These are phyloP conservation scores for Geosmithia morbida DNA, from an alignment of 2,329 filamentous ascomycete species.

Conservation along the genomic window DNA sequence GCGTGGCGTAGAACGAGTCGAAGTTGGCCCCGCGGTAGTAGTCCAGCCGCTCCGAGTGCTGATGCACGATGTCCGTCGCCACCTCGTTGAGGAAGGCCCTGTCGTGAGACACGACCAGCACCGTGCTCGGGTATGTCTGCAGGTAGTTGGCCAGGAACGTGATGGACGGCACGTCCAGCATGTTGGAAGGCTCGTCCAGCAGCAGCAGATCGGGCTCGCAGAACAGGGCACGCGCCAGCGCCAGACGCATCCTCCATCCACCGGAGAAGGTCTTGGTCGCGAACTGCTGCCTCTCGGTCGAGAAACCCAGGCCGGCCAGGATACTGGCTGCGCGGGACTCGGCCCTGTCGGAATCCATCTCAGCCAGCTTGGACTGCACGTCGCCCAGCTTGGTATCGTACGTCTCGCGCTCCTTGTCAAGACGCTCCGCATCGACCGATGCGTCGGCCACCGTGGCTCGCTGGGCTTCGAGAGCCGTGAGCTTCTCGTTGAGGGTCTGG, in stretches of 20 bases:
- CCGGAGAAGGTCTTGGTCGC: slow-evolving; percentile 97
- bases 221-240: slow-evolving; percentile 86
- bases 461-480: slow-evolving; percentile 65
- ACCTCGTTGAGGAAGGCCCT: slow-evolving; percentile 97
- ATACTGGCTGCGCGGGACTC: slow-evolving; percentile 93
- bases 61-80: slow-evolving; percentile 97
- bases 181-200: slow-evolving; percentile 98
- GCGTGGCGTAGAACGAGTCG: slow-evolving; percentile 92
- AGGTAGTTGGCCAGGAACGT: slow-evolving; percentile 96
- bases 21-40: slow-evolving; percentile 99
- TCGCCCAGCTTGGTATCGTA: slow-evolving; percentile 84
- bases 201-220: slow-evolving; percentile 92
- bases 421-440: slow-evolving; percentile 68
- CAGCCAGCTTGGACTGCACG: slow-evolving; percentile 78
- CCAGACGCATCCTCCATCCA: slow-evolving; percentile 98
- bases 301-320: slow-evolving; percentile 92
- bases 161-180: slow-evolving; percentile 99
- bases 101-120: slow-evolving; percentile 96
- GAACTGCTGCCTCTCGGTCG: slow-evolving; percentile 76
- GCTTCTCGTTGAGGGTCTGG: slow-evolving; percentile 41
- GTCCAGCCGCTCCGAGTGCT: slow-evolving; percentile 91
- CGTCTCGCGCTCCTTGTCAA: slow-evolving; percentile 80
- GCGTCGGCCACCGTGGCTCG: slow-evolving; percentile 77
- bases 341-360: slow-evolving; percentile 99
- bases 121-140: slow-evolving; percentile 83